phyloP scores from a whole-genome alignment of 352 stramenopile genomes.

The Salisapilia sapeloensis region DNA sequence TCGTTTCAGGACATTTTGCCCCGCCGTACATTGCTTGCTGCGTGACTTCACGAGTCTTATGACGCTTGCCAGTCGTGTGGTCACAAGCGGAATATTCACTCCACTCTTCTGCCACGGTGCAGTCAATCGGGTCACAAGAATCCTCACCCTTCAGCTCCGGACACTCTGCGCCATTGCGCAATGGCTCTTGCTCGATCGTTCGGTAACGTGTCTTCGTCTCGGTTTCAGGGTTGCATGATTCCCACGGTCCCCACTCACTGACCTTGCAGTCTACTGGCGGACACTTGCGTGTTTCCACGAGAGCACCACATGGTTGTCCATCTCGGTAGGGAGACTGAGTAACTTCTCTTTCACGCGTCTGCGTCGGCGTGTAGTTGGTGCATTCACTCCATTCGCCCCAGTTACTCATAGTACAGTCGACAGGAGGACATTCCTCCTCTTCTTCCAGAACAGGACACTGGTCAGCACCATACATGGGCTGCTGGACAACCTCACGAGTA shows the following conservation, averaged over 20 bases:
- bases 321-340: constrained; percentile 1
- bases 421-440: constrained; percentile 11
- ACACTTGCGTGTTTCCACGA: constrained; percentile 6
- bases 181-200: constrained; percentile 6
- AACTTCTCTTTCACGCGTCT: constrained; percentile 20
- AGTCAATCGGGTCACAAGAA: constrained; percentile 6
- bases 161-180: constrained; percentile 19
- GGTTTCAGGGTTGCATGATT: constrained; percentile 3
- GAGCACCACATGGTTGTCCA: background rate
- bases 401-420: constrained; percentile 24
- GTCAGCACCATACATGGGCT: constrained; percentile 11
- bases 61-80: constrained; percentile 11
- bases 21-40: constrained; percentile 15
- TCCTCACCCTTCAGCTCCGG: constrained; percentile 9
- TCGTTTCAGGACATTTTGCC: constrained; percentile 7
- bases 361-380: constrained; percentile 15
- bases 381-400: constrained; percentile 37
- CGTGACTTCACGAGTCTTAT: constrained; percentile 14
- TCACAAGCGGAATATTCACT: constrained; percentile 24
- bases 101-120: constrained; percentile 9
- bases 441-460: constrained; percentile 20
- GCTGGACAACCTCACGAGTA: constrained; percentile 18
- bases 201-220: constrained; percentile 2
- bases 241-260: constrained; percentile 7
- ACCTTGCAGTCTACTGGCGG: constrained; percentile 3